Evolutionary conservation across 2,329 filamentous ascomycete species (phyloP), one percentile per base, ranked within the genome.

Genomic region (Penicillium polonicum): DNA sequence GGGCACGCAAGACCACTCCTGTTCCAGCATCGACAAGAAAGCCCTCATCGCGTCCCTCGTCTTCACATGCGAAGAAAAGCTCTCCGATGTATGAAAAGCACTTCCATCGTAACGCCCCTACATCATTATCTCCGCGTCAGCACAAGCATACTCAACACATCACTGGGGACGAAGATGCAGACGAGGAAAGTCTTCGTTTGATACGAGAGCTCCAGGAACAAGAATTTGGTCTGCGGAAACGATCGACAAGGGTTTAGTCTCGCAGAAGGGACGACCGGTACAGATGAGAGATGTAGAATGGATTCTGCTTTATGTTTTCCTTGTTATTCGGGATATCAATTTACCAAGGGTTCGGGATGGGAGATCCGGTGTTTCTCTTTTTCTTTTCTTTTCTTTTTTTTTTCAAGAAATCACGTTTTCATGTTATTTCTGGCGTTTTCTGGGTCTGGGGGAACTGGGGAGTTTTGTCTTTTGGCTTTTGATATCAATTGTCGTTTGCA

Each of bases 121-220:
- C 64, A 5, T 70, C 66, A 3, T 48, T 64, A 9, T 74, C 71
- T 12, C 69, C 71, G 5, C 64, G 62, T 25, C 70, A 73, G 48
- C 52, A 63, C 13, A 60, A 72, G 59, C 65, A 63, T 52, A 42
- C 53, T 23, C 72, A 72, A 46, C 65, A 68, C 43, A 66, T 72
- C 8, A 42, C 53, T 7, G 65, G 64, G 42, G 70, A 75, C 19
- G 66, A 68, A 29, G 71, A 72, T 23, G 66, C 71, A 9, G 77
- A 79, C 61, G 70, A 72, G 8, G 77, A 79, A 55, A 79, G 75
- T 51, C 61, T 79, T 60, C 74, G 72, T 49, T 60, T 79, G 46
- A 79, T 79, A 48, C 73, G 75, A 56, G 75, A 78, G 64, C 61
- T 79, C 33, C 77, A 79, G 57, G 77, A 78, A 61, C 73, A 77